phyloP scores from a whole-genome alignment of 2,329 filamentous ascomycete genomes.

The Epichloe typhina region DNA sequence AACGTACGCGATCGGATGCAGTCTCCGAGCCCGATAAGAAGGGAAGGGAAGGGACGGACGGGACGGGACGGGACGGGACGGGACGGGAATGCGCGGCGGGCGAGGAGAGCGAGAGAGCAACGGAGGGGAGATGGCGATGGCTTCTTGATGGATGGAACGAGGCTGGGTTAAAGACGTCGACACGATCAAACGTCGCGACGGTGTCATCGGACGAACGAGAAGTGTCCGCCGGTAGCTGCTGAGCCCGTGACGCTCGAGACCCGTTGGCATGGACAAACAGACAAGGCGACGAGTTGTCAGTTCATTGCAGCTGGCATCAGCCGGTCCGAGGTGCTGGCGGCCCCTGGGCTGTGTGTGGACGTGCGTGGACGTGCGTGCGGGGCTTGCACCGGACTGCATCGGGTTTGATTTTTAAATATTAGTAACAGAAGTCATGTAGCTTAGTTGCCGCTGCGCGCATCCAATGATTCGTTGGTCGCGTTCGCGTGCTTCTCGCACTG shows the following conservation, averaged over 20 bases:
- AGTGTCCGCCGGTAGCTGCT: not conserved
- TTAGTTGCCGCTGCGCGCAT: not conserved
- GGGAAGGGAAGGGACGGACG: not conserved
- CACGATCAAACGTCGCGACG: not conserved
- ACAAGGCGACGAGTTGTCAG: no score
- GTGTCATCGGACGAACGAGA: slow-evolving; percentile 1
- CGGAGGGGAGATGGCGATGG: not conserved
- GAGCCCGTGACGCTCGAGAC: not conserved
- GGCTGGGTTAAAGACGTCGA: not conserved
- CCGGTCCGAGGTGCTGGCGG: no score
- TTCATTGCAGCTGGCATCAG: no score
- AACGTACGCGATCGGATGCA: not conserved
- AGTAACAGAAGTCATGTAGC: no score
- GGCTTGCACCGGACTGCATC: no score
- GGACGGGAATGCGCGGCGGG: not conserved
- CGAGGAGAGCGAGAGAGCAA: not conserved
- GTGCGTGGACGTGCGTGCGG: no score
- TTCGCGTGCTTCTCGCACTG: no score
- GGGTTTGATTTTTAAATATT: no score
- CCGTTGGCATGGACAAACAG: not conserved
- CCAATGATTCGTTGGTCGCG: not conserved
- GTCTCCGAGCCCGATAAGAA: no score
- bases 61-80: not conserved
- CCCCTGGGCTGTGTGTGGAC: no score
- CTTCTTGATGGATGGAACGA: not conserved